Percentiles rank a stretch among this genome's conserved stretches.
Evolutionary conservation across 371 early-diverging fungal species (phyloP).

Genomic region (Saksenaea vasiformis): DNA sequence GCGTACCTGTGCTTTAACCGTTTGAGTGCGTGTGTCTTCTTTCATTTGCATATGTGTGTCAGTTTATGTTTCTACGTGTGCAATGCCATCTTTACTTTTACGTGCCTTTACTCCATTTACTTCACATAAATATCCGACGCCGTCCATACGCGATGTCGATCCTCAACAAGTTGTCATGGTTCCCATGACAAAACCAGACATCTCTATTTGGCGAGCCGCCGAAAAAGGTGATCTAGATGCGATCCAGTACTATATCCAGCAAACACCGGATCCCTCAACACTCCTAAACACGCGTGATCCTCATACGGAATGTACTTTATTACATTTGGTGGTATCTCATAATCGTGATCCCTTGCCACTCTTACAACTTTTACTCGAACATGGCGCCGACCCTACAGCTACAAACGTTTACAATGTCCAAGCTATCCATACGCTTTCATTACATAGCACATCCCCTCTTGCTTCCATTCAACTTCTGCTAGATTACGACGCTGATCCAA

Average conservation of each 20-base stretch:
- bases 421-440: conserved; percentile 40
- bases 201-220: conserved; percentile 34
- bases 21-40: background rate
- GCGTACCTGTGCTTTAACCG: background rate
- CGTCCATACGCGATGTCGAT: background rate
- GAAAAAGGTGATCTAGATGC: conserved; percentile 27
- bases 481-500: conserved; percentile 45
- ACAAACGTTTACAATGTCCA: conserved; percentile 42
- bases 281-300: conserved; percentile 53
- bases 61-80: background rate
- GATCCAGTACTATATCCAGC: conserved; percentile 23
- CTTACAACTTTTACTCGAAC: conserved; percentile 37
- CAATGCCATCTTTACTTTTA: conserved; percentile 1
- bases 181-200: background rate
- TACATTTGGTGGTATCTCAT: conserved; percentile 47
- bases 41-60: background rate
- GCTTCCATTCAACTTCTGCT: conserved; percentile 34
- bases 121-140: conserved; percentile 6
- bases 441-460: conserved; percentile 40
- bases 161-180: background rate
- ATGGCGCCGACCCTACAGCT: conserved; percentile 52
- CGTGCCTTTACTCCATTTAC: conserved; percentile 3
- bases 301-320: conserved; percentile 47
- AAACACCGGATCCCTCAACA: conserved; percentile 6
- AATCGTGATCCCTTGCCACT: conserved; percentile 34